phyloP scores from a whole-genome alignment of 2,329 filamentous ascomycete genomes.

The Ceratocystis diversiconidia region DNA sequence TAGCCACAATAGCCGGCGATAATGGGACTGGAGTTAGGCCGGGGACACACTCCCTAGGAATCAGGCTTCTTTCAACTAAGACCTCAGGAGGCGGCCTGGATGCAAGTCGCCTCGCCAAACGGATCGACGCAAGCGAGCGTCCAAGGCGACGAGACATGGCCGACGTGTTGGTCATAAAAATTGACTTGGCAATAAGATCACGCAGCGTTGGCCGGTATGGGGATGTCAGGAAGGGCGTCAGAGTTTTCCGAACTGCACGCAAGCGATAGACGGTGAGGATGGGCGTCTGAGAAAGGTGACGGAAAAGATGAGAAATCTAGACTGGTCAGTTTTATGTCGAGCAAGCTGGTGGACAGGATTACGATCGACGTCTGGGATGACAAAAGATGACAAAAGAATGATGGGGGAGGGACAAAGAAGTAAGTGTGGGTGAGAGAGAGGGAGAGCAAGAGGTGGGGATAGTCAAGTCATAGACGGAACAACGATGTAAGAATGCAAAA shows the following conservation, averaged over 20 bases:
- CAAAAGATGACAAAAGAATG: background rate
- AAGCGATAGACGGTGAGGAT: constrained; percentile 50
- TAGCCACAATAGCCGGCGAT: constrained; percentile 48
- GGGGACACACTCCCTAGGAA: constrained; percentile 49
- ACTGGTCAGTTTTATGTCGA: background rate
- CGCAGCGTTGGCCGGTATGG: constrained; percentile 44
- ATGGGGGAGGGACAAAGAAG: background rate
- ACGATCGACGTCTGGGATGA: background rate
- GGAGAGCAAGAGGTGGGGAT: too few species aligned
- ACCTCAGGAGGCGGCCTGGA: constrained; percentile 44
- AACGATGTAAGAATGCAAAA: background rate
- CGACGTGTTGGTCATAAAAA: constrained; percentile 53
- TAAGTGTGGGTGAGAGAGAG: background rate
- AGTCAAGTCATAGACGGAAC: background rate
- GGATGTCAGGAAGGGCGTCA: constrained; percentile 42
- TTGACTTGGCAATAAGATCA: constrained; percentile 48
- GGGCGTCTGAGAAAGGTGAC: constrained; percentile 48
- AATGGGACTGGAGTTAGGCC: constrained; percentile 31
- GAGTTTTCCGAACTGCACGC: constrained; percentile 37
- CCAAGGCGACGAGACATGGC: constrained; percentile 49
- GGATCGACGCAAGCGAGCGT: constrained; percentile 50
- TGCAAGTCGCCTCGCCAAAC: constrained; percentile 46
- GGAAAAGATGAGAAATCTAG: constrained; percentile 48
- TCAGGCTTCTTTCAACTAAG: constrained; percentile 48
- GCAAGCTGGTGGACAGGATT: background rate